Base-by-base conservation (phyloP, 345 rosid species). In the Lepidium africanum region DNA sequence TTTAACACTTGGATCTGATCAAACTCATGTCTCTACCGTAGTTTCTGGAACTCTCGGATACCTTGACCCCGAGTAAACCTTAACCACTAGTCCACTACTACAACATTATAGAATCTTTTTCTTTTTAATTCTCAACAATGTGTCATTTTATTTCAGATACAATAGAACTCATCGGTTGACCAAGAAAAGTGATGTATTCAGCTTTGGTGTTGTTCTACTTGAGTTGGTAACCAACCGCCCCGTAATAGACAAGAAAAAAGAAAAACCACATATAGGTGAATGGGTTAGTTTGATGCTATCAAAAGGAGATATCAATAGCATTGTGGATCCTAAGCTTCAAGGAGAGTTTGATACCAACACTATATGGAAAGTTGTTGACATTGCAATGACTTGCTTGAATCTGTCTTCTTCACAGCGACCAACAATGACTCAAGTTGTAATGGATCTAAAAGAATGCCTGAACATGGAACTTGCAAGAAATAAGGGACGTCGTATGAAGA, bases 41-140 rank as follows among this genome's bases (percentile, higher is more conserved):
- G 78, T 81, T 6, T 65, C 71, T 0, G 88, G 91, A 51, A 86
- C 91, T 3, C 63, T 72, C 1, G 90, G 87, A 17, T 80, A 85
- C 37, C 67, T 80, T 0, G 86, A 81, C 64, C 87, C 87, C 2
- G 85, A 83, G 91, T 86, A 77, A 78, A 10, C 3, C 33, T 1
- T 5, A 30, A 25, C n/a, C n/a, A n/a, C n/a, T n/a, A n/a, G n/a
- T n/a, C n/a, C n/a, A 30, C 6, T 7, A 5, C 33, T 30, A 30
- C 33, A 30, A 30, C 7, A 30, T 30, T 6, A 5, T 6, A 5
- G 32, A 6, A 30, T 30, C 1, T 30, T 1, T 6, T 5, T 30
- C 33, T 30, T 30, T 7, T 30, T 30, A 30, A 30, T 7, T 30
- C 33, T 30, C 6, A 30, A 30, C 33, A 30, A 5, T 42, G 12